Percentiles rank a stretch among this genome's conserved stretches.
Evolutionary conservation across 176 grass and related monocot species (phyloP).

Genomic region (Raddia guianensis): DNA sequence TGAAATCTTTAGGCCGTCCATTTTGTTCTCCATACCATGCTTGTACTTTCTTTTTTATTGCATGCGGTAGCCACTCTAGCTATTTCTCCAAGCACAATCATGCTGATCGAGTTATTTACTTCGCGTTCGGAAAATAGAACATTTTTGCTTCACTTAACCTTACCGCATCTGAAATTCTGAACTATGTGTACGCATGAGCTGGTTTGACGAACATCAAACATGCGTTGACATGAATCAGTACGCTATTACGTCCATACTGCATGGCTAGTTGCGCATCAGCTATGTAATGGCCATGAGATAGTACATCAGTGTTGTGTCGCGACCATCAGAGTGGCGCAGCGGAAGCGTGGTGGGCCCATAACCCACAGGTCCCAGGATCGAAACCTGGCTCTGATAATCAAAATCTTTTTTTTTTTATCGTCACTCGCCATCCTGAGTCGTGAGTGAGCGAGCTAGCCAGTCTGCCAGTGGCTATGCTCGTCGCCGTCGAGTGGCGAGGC

Average conservation of each 20-base stretch:
- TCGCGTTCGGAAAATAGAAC: background rate
- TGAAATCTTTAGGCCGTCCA: conserved; percentile 1
- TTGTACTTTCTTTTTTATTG: background rate
- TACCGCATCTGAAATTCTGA: background rate
- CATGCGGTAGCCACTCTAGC: background rate
- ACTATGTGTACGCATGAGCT: too few species aligned
- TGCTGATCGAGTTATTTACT: background rate
- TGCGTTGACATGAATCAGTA: background rate
- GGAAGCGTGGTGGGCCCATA: conserved; percentile 98
- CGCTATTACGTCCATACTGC: background rate
- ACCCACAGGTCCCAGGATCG: conserved; percentile 90
- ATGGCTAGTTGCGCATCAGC: too few species aligned
- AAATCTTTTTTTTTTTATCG: too few species aligned
- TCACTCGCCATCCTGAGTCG: too few species aligned
- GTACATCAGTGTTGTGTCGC: too few species aligned
- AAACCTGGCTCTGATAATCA: conserved; percentile 83
- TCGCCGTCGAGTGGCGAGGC: too few species aligned
- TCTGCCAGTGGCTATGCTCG: too few species aligned
- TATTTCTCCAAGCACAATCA: background rate
- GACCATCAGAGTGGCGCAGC: conserved; percentile 86
- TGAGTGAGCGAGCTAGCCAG: too few species aligned
- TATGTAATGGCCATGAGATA: too few species aligned
- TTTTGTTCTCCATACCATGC: background rate
- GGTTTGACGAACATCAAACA: background rate
- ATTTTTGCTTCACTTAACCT: background rate